Conservation (phyloP, 2,329 filamentous ascomycete species). For the Penicillium occitanis region DNA sequence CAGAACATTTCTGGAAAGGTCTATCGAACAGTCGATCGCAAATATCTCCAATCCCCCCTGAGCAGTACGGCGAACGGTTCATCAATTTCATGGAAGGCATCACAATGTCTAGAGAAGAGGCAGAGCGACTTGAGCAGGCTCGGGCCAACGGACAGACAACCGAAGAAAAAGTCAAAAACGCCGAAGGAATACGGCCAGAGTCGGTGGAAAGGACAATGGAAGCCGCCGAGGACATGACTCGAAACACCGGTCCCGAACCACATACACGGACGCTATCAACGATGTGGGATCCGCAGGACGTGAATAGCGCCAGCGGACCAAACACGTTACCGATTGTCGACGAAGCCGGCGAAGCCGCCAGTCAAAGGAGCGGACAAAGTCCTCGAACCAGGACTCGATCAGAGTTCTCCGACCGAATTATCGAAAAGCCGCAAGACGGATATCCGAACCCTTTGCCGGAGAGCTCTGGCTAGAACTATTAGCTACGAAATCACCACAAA, state of each 20-base stretch:
- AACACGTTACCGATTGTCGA: constrained; percentile 79
- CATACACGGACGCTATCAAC: constrained; percentile 63
- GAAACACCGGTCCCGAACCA: constrained; percentile 61
- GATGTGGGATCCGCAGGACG: constrained; percentile 58
- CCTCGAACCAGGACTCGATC: neutral
- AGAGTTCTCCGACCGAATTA: neutral
- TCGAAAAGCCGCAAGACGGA: neutral
- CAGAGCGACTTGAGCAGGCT: constrained; percentile 52
- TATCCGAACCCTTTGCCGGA: neutral
- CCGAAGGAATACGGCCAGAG: constrained; percentile 30
- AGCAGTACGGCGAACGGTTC: constrained; percentile 90
- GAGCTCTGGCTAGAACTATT: neutral
- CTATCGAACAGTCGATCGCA: constrained; percentile 77
- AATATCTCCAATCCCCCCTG: constrained; percentile 88
- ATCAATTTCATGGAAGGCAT: constrained; percentile 86
- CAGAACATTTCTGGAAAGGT: constrained; percentile 97
- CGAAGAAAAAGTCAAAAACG: constrained; percentile 30
- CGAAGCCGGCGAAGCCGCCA: constrained; percentile 77
- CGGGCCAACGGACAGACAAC: constrained; percentile 31
- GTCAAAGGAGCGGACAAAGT: constrained; percentile 49
- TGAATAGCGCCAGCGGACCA: constrained; percentile 52
- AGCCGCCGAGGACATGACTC: constrained; percentile 61
- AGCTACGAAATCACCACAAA: neutral
- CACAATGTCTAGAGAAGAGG: constrained; percentile 87
- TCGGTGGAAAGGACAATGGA: constrained; percentile 57